Percentiles rank a stretch among this genome's conserved stretches.
These are phyloP conservation scores for Anthoceros angustus DNA, from an alignment of 225 moss, liverwort and hornwort species.

Conservation along the genomic window DNA sequence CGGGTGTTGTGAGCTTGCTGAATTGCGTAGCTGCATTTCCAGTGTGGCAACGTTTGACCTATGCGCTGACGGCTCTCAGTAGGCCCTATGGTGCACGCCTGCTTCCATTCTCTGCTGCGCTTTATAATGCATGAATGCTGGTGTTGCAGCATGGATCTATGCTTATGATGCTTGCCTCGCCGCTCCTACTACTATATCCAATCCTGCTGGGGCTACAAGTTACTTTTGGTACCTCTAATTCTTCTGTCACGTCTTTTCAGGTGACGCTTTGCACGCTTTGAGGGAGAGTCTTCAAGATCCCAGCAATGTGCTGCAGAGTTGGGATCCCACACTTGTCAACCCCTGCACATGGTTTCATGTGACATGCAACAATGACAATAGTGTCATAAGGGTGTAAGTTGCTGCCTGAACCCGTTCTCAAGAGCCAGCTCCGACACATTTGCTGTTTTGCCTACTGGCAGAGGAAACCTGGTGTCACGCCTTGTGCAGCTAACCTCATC, in stretches of 20 bases:
- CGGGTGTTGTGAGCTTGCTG: too few relatives aligned
- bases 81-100: too few relatives aligned
- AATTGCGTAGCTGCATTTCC: too few relatives aligned
- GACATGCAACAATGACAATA: conserved; percentile 57
- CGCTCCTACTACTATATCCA: not conserved
- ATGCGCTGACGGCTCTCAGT: too few relatives aligned
- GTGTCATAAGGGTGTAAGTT: conserved; percentile 67
- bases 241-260: conserved; percentile 12
- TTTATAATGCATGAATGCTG: too few relatives aligned
- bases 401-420: not conserved
- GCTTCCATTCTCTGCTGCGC: too few relatives aligned
- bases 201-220: too few relatives aligned
- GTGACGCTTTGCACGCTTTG: conserved; percentile 60
- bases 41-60: too few relatives aligned
- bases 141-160: too few relatives aligned
- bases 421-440: not conserved
- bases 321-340: conserved; percentile 78
- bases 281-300: conserved; percentile 39
- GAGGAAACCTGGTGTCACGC: too few relatives aligned
- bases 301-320: conserved; percentile 79
- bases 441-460: not conserved
- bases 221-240: not conserved
- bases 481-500: too few relatives aligned
- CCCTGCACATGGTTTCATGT: conserved; percentile 99
- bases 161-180: not conserved